These are phyloP conservation scores for Linanthus parryae DNA, from an alignment of 148 eudicot species.

Conservation along the genomic window DNA sequence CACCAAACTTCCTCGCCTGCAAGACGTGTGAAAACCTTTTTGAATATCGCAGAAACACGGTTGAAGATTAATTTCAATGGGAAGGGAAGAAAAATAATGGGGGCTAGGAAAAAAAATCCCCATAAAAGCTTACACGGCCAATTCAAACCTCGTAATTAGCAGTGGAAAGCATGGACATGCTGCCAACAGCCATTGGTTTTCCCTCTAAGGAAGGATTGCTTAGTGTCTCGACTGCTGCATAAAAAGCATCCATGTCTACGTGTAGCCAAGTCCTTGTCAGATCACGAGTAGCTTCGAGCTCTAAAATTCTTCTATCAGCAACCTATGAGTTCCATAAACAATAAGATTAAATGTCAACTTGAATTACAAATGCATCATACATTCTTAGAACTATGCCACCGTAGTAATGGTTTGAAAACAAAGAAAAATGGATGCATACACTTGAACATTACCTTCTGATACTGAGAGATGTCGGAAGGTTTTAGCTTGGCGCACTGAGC, in stretches of 20 bases:
- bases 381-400: too few relatives aligned
- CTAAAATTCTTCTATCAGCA: conserved; percentile 68
- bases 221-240: conserved; percentile 96
- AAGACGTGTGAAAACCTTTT: conserved; percentile 19
- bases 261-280: conserved; percentile 90
- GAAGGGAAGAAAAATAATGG: not conserved
- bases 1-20: conserved; percentile 93
- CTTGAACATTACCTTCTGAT: conserved; percentile 55
- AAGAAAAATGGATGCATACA: not conserved
- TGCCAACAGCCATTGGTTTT: conserved; percentile 95
- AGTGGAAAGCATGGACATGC: conserved; percentile 95
- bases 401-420: too few relatives aligned
- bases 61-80: not conserved
- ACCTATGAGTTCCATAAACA: conserved; percentile 38
- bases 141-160: conserved; percentile 94
- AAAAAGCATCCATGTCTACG: conserved; percentile 99
- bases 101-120: not conserved
- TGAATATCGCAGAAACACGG: not conserved
- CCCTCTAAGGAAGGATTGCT: conserved; percentile 68
- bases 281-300: conserved; percentile 88
- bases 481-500: conserved; percentile 61
- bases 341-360: not conserved
- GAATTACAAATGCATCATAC: not conserved
- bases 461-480: conserved; percentile 49
- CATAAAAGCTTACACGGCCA: conserved; percentile 11